Evolutionary conservation across 139 green algal species (phyloP).

Genomic region (Picochlorum sp.): DNA sequence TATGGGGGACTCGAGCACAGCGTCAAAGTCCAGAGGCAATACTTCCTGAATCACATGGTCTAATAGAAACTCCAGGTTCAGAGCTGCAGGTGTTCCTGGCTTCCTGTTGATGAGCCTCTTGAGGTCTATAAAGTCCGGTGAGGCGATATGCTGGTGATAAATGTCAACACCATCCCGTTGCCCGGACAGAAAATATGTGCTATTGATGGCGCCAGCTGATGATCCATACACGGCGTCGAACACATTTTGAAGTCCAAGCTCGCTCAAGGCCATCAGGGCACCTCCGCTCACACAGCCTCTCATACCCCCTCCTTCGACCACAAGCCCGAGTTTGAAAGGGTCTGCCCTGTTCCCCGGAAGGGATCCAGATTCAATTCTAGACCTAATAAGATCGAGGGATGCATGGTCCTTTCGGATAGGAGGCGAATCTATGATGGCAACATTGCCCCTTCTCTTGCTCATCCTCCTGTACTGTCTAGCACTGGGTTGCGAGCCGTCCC

Average conservation of each 20-base stretch:
- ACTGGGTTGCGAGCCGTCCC: too few relatives aligned
- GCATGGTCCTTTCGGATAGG: constrained; percentile 38
- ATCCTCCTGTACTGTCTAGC: too few relatives aligned
- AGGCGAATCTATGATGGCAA: background rate
- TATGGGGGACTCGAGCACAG: constrained; percentile 44
- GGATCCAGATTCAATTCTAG: constrained; percentile 30
- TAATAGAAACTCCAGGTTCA: constrained; percentile 76
- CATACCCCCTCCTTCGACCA: constrained; percentile 88
- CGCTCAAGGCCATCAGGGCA: constrained; percentile 57
- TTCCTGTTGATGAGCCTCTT: constrained; percentile 20
- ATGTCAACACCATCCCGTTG: constrained; percentile 57
- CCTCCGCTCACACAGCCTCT: constrained; percentile 55
- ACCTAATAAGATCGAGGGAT: constrained; percentile 44
- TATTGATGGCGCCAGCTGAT: constrained; percentile 76
- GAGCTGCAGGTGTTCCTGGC: constrained; percentile 11
- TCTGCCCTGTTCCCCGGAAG: constrained; percentile 44
- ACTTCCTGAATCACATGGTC: constrained; percentile 64
- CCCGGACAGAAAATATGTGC: constrained; percentile 71
- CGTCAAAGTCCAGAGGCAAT: constrained; percentile 62
- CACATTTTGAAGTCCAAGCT: constrained; percentile 47
- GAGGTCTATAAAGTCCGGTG: constrained; percentile 59
- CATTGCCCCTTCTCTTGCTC: too few relatives aligned
- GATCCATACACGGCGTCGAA: constrained; percentile 85
- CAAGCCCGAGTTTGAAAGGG: constrained; percentile 64
- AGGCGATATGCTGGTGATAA: constrained; percentile 72